A percentile compares a stretch with the other conserved stretches of the same genome.
Evolutionary conservation across 202 grass and related monocot genomes (phyloP).

Genomic region (Digitaria exilis): DNA sequence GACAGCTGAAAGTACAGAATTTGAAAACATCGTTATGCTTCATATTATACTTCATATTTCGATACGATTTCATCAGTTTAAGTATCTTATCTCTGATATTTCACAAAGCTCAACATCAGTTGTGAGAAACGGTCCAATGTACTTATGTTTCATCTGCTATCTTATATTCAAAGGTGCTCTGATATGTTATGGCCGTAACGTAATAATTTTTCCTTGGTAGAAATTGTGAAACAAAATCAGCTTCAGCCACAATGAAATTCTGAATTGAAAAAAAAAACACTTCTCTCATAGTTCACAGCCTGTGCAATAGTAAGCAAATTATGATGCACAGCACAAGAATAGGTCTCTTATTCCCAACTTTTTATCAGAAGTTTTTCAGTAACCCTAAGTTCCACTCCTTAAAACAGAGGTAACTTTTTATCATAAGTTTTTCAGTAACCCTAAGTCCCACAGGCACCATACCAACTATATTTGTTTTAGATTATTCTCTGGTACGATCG

Average conservation of each 20-base stretch:
- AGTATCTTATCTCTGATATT: conserved; percentile 6
- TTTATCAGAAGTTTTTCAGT: neutral
- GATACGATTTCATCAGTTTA: neutral
- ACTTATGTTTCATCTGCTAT: neutral
- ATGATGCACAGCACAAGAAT: conserved; percentile 8
- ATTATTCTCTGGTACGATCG: neutral
- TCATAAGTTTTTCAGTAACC: neutral
- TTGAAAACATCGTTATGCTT: conserved; percentile 4
- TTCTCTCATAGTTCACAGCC: no score
- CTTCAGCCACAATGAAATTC: neutral
- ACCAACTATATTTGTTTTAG: neutral
- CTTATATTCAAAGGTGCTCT: neutral
- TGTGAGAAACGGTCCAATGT: neutral
- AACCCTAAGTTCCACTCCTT: neutral
- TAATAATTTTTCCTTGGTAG: neutral
- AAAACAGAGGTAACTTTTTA: no score
- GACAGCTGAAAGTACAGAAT: conserved; percentile 31
- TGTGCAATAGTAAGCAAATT: neutral
- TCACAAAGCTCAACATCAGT: neutral
- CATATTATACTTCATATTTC: neutral
- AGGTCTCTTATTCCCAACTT: neutral
- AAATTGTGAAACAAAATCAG: neutral
- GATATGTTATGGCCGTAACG: neutral
- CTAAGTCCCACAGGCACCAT: neutral
- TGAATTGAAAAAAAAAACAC: neutral